Conservation (phyloP, 2,329 filamentous ascomycete genomes). For the Chaetothyriales sp. region DNA sequence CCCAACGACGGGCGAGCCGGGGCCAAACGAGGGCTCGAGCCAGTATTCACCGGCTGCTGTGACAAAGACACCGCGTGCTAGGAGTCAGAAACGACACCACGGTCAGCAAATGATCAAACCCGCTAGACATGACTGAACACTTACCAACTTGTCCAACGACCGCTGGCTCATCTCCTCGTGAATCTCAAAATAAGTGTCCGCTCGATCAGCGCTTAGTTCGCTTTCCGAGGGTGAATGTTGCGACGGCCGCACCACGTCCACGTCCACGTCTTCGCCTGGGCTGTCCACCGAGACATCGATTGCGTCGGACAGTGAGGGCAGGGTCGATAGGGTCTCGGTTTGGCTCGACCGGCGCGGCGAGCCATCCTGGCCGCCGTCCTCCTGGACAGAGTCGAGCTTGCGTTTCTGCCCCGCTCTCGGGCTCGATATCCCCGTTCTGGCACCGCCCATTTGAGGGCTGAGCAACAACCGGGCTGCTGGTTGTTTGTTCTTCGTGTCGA, state of each 20-base stretch:
- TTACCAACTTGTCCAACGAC: conserved; percentile 15
- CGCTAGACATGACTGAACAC: neutral
- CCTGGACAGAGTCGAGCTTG: conserved; percentile 10
- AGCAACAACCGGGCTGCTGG: neutral
- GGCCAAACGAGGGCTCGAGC: conserved; percentile 4
- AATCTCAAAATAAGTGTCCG: conserved; percentile 16
- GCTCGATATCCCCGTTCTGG: conserved; percentile 2
- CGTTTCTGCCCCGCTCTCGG: conserved; percentile 15
- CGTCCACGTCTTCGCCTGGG: conserved; percentile 6
- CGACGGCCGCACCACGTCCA: conserved; percentile 2
- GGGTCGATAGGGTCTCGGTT: conserved; percentile 6
- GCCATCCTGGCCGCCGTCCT: conserved; percentile 4
- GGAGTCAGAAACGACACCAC: neutral
- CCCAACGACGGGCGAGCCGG: conserved; percentile 5
- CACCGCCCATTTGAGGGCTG: conserved; percentile 3
- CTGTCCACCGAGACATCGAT: conserved; percentile 1
- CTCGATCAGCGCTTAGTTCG: conserved; percentile 9
- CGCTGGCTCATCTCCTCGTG: conserved; percentile 17
- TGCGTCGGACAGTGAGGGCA: conserved; percentile 3
- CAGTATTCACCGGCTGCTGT: neutral
- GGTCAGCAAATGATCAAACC: neutral
- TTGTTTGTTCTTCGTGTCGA: neutral
- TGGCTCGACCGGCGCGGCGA: conserved; percentile 3
- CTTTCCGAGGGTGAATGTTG: conserved; percentile 6
- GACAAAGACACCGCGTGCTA: conserved; percentile 11